A percentile compares a stretch with the other conserved stretches of the same genome.
These are phyloP conservation scores for Flaveria ramosissima DNA, from an alignment of 129 eudicot species.

Conservation along the genomic window DNA sequence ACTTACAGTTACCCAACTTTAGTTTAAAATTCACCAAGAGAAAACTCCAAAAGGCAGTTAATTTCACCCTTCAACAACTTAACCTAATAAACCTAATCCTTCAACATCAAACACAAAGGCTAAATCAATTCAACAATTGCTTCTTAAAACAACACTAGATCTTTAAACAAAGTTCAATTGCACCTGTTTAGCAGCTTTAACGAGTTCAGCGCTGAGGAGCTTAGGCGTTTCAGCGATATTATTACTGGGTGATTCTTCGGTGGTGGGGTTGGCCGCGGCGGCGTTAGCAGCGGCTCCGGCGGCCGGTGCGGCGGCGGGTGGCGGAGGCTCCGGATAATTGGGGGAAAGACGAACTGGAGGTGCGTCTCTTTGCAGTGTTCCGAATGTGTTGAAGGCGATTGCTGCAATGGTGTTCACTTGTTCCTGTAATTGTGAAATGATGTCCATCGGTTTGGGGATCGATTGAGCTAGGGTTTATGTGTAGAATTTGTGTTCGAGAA, in stretches of 20 bases:
- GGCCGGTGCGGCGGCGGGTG: constrained; percentile 33
- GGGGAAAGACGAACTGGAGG: constrained; percentile 77
- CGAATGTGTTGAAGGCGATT: constrained; percentile 61
- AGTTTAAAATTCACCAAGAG: not conserved
- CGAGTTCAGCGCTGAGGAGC: constrained; percentile 67
- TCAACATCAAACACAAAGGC: not conserved
- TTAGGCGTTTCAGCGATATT: constrained; percentile 70
- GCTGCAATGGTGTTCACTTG: constrained; percentile 62
- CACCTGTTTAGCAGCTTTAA: constrained; percentile 93
- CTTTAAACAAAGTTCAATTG: not conserved
- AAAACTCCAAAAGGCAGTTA: not conserved
- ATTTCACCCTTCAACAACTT: not conserved
- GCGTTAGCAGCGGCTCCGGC: constrained; percentile 33
- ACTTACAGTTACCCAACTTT: not conserved
- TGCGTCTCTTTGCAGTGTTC: constrained; percentile 76
- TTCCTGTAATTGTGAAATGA: constrained; percentile 68
- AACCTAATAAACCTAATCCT: not conserved
- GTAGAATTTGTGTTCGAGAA: not conserved
- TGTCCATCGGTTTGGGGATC: constrained; percentile 40
- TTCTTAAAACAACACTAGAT: not conserved
- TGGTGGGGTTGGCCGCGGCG: constrained; percentile 34
- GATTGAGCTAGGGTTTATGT: constrained; percentile 4
- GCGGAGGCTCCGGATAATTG: constrained; percentile 66
- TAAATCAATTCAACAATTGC: not conserved
- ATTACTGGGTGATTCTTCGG: constrained; percentile 33